phyloP scores from a whole-genome alignment of 495 filamentous ascomycete species.

The Talaromyces liani region DNA sequence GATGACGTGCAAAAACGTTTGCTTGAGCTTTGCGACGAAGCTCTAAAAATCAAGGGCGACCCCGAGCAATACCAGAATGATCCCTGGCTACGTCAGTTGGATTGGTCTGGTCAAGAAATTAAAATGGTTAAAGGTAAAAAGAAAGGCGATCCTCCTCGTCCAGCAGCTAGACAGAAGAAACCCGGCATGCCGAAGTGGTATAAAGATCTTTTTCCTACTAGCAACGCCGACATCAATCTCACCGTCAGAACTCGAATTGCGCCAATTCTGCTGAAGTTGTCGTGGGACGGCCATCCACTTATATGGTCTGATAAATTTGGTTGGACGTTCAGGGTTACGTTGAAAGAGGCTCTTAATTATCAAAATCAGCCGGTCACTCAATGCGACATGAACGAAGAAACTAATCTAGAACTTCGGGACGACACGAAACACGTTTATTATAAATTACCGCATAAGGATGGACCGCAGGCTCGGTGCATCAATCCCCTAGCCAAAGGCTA shows the following conservation, averaged over 20 bases:
- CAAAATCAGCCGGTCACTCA: slow-evolving; percentile 58
- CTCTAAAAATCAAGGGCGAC: slow-evolving; percentile 62
- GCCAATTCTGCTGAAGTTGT: slow-evolving; percentile 73
- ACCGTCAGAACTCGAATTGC: slow-evolving; percentile 84
- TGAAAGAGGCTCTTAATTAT: slow-evolving; percentile 55
- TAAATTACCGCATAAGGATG: slow-evolving; percentile 94
- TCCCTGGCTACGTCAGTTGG: slow-evolving; percentile 85
- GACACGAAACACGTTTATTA: slow-evolving; percentile 67
- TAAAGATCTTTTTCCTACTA: slow-evolving; percentile 74
- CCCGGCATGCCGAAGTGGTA: slow-evolving; percentile 96
- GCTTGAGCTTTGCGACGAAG: slow-evolving; percentile 62
- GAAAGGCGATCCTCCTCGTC: slow-evolving; percentile 70
- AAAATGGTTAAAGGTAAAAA: slow-evolving; percentile 88
- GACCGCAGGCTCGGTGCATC: slow-evolving; percentile 72
- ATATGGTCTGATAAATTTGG: slow-evolving; percentile 90
- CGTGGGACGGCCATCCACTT: slow-evolving; percentile 85
- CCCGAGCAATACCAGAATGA: slow-evolving; percentile 63
- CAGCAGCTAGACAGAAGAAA: slow-evolving; percentile 78
- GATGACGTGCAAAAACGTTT: slow-evolving; percentile 69
- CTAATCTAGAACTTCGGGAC: slow-evolving; percentile 52
- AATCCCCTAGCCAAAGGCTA: slow-evolving; percentile 89
- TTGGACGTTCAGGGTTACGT: slow-evolving; percentile 81
- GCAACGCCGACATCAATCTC: slow-evolving; percentile 56
- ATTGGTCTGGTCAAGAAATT: slow-evolving; percentile 90
- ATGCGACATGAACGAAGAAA: slow-evolving; percentile 73